Conservation (phyloP, 2,329 filamentous ascomycete species). For the Cryphonectria radicalis region DNA sequence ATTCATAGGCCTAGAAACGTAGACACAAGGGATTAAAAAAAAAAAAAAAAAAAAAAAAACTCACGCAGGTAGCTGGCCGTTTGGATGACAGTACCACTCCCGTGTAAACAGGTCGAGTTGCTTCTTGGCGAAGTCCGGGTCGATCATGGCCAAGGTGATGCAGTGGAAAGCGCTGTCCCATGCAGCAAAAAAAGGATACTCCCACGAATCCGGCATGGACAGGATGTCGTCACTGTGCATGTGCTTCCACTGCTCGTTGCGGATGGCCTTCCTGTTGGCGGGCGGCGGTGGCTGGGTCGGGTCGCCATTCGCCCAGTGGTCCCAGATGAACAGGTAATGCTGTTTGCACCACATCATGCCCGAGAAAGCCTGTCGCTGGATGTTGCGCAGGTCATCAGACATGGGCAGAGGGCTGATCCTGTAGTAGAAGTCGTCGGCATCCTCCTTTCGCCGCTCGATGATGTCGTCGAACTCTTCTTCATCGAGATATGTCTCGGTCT, state of each 20-base stretch:
- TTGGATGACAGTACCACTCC: constrained; percentile 99
- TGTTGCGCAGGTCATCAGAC: constrained; percentile 90
- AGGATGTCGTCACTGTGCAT: constrained; percentile 93
- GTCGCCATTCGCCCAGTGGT: constrained; percentile 96
- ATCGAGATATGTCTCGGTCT: constrained; percentile 78
- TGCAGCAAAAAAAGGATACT: constrained; percentile 96
- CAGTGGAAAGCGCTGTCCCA: constrained; percentile 99
- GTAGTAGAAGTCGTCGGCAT: constrained; percentile 96
- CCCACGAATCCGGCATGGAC: constrained; percentile 98
- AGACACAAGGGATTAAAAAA: background rate
- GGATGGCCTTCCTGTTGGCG: constrained; percentile 74
- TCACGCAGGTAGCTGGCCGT: constrained; percentile 89
- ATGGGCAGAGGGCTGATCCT: constrained; percentile 91
- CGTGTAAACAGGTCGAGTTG: constrained; percentile 94
- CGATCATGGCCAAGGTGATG: constrained; percentile 94
- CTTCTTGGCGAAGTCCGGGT: constrained; percentile 97
- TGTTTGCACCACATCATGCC: constrained; percentile 99
- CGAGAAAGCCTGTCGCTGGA: constrained; percentile 90
- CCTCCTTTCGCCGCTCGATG: constrained; percentile 82
- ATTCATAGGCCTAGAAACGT: background rate
- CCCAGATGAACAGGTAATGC: constrained; percentile 95
- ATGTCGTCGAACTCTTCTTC: constrained; percentile 92
- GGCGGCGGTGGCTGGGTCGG: constrained; percentile 87
- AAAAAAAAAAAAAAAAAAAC: constrained; percentile 39
- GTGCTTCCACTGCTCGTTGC: constrained; percentile 92